These are phyloP conservation scores for Actinomortierella ambigua DNA, from an alignment of 371 early-diverging fungal species.

Conservation along the genomic window DNA sequence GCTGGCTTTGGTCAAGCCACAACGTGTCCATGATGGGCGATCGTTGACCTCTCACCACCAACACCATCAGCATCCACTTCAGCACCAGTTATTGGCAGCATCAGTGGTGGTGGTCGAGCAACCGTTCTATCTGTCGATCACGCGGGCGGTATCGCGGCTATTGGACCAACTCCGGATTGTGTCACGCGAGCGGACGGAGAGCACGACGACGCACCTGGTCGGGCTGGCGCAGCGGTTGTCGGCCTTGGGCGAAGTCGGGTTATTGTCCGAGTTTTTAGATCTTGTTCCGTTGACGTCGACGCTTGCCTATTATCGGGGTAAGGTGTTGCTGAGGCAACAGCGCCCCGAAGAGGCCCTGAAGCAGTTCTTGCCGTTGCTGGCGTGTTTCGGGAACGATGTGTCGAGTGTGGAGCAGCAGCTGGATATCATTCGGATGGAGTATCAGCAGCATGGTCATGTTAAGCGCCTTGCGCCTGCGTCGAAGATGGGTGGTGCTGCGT, in stretches of 20 bases:
- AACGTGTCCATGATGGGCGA: no score
- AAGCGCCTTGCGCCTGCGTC: no score
- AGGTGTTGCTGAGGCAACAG: slow-evolving; percentile 19
- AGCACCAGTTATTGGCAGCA: no score
- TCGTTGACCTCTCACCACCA: no score
- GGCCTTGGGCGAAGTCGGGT: slow-evolving; percentile 15
- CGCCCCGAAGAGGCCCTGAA: slow-evolving; percentile 20
- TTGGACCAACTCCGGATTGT: slow-evolving; percentile 24
- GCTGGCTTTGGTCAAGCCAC: no score
- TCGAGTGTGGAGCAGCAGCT: slow-evolving; percentile 33
- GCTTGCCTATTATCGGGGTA: slow-evolving; percentile 34
- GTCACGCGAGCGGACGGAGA: slow-evolving; percentile 5
- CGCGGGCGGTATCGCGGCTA: slow-evolving; percentile 31
- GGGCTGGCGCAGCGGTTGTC: slow-evolving; percentile 42
- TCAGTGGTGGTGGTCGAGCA: slow-evolving; percentile 29
- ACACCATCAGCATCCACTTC: no score
- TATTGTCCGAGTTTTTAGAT: slow-evolving; percentile 27
- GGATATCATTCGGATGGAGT: slow-evolving; percentile 37
- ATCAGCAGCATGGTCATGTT: no score
- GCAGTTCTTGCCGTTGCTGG: slow-evolving; percentile 27
- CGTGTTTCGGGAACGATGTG: slow-evolving; percentile 39
- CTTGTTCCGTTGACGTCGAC: slow-evolving; percentile 23
- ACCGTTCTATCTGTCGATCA: slow-evolving; percentile 34
- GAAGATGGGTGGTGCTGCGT: no score
- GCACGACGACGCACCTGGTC: slow-evolving; percentile 12